Conservation (phyloP, 1,139 yeast species). For the Blastobotrys arbuscula region DNA sequence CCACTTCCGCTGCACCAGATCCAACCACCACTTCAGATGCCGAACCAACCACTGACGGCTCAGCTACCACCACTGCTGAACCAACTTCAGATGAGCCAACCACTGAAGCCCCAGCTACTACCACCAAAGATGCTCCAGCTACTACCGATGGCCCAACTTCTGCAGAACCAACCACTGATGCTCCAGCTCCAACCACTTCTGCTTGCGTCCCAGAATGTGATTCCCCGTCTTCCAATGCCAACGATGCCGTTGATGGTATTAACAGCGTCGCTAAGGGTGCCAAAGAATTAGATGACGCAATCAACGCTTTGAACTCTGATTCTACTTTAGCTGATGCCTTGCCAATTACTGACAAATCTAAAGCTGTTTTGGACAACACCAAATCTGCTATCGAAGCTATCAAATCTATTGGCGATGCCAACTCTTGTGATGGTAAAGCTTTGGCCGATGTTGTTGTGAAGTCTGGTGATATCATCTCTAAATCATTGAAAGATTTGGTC, state of each 20-base stretch:
- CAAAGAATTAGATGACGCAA: conserved; percentile 2
- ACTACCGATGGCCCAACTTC: conserved; percentile 1
- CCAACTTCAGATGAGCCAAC: not conserved
- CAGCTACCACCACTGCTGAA: conserved; percentile 3
- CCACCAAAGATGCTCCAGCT: not conserved
- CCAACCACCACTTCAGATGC: not conserved
- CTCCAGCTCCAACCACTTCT: conserved; percentile 10
- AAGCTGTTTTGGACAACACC: conserved; percentile 5
- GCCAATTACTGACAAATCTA: conserved; percentile 8
- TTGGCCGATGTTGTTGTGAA: not conserved
- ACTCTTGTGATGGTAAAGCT: conserved; percentile 6
- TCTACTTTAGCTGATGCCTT: conserved; percentile 6
- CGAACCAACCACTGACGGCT: not conserved
- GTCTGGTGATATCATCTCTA: not conserved
- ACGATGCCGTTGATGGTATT: conserved; percentile 1
- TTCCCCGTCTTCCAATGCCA: not conserved
- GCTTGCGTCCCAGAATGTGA: conserved; percentile 6
- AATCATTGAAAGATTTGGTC: conserved; percentile 2
- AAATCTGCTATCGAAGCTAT: conserved; percentile 4
- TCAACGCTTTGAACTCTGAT: conserved; percentile 1
- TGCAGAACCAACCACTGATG: not conserved
- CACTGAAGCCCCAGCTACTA: not conserved
- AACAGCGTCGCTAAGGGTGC: not conserved
- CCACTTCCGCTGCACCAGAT: not conserved
- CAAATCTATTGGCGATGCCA: not conserved